Evolutionary conservation across 352 stramenopile genomes (phyloP).

Genomic region (Phytophthora cryptogea): DNA sequence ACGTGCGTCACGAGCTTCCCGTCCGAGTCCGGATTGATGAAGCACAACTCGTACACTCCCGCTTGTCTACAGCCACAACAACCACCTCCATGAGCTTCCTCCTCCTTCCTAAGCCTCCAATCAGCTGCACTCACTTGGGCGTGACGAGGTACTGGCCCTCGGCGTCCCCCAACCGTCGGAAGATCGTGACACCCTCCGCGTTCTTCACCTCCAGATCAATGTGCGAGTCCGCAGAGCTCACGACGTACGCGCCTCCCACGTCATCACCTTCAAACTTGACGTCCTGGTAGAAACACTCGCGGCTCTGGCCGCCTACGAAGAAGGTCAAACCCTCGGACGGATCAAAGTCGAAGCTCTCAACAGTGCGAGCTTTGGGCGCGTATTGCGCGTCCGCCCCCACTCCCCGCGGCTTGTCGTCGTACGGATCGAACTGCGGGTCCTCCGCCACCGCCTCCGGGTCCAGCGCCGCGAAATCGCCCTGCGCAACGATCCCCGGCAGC

Average conservation of each 20-base stretch:
- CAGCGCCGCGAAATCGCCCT: conserved; percentile 42
- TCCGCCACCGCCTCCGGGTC: conserved; percentile 49
- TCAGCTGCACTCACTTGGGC: conserved; percentile 45
- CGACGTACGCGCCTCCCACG: conserved; percentile 69
- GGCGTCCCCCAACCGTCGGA: conserved; percentile 56
- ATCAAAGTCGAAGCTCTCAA: conserved; percentile 82
- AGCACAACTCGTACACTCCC: conserved; percentile 75
- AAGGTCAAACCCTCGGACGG: conserved; percentile 83
- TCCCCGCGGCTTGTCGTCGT: conserved; percentile 40
- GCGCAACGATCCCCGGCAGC: conserved; percentile 14
- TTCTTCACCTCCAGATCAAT: conserved; percentile 83
- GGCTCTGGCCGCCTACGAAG: conserved; percentile 48
- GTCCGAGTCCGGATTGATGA: conserved; percentile 72
- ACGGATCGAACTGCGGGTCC: conserved; percentile 67
- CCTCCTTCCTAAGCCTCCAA: neutral
- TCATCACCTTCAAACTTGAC: conserved; percentile 69
- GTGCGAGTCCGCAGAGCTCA: conserved; percentile 72
- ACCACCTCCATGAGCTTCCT: neutral
- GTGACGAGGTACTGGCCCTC: conserved; percentile 74
- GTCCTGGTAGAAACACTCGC: conserved; percentile 76
- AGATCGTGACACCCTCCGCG: conserved; percentile 56
- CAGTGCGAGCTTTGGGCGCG: conserved; percentile 42
- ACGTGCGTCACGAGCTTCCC: conserved; percentile 83
- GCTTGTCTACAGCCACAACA: conserved; percentile 34
- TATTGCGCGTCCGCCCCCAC: conserved; percentile 36